Conservation (phyloP, 768 basidiomycete species). For the Hypholoma fasciculare region DNA sequence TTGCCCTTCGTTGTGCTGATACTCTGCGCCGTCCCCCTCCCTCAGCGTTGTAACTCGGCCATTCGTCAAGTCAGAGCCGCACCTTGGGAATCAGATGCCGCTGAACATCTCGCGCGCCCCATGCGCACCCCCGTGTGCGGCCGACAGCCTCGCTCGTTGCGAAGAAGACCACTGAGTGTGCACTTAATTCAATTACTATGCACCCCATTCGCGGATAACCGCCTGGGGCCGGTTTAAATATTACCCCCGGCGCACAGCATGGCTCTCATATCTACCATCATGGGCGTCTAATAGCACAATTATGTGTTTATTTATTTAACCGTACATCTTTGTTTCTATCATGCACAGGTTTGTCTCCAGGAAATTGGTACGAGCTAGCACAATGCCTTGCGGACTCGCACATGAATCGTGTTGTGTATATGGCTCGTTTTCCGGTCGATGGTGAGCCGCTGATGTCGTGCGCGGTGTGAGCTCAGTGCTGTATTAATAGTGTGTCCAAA, state of each 20-base stretch:
- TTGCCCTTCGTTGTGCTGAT: conserved; percentile 8
- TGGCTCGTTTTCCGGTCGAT: too few relatives aligned
- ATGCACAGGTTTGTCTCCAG: too few relatives aligned
- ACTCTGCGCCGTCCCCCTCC: conserved; percentile 5
- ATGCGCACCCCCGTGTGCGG: conserved; percentile 7
- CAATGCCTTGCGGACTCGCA: too few relatives aligned
- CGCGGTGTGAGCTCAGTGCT: neutral
- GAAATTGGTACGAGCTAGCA: too few relatives aligned
- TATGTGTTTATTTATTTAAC: neutral
- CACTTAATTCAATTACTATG: neutral
- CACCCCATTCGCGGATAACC: conserved; percentile 2
- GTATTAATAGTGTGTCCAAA: neutral
- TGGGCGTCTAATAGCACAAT: conserved; percentile 7
- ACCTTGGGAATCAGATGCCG: conserved; percentile 61
- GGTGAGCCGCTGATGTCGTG: neutral
- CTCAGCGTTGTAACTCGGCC: conserved; percentile 36
- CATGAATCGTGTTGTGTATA: too few relatives aligned
- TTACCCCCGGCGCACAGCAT: neutral
- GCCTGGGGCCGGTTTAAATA: neutral
- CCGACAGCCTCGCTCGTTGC: too few relatives aligned
- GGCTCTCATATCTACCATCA: conserved; percentile 9
- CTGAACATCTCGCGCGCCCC: conserved; percentile 40
- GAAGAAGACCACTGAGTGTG: too few relatives aligned
- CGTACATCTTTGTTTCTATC: too few relatives aligned
- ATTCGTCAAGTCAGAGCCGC: conserved; percentile 54